A percentile compares a stretch with the other conserved stretches of the same genome.
Evolutionary conservation across 2,329 filamentous ascomycete genomes (phyloP).

Genomic region (Ophiostoma sp.): DNA sequence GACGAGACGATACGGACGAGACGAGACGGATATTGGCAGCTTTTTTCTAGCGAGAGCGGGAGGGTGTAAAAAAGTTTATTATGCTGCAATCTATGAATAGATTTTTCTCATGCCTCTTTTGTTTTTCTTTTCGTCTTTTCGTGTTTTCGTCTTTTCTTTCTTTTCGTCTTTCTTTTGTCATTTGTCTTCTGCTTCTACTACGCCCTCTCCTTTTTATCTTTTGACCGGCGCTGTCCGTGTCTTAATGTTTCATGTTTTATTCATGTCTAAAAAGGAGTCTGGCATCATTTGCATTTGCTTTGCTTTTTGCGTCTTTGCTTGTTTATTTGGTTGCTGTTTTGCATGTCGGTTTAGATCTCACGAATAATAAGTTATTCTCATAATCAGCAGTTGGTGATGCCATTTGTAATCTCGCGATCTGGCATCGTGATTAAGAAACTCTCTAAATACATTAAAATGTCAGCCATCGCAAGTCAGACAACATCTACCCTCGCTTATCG

Average conservation of each 20-base stretch:
- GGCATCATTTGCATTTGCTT: not conserved
- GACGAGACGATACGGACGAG: not conserved
- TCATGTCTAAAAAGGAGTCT: conserved; percentile 3
- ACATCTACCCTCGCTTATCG: not conserved
- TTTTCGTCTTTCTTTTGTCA: conserved; percentile 5
- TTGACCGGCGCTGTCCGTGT: not conserved
- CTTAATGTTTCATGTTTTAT: not conserved
- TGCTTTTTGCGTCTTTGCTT: not conserved
- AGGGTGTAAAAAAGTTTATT: not conserved
- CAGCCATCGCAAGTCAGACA: too few species aligned
- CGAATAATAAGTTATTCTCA: not conserved
- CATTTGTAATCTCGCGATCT: too few species aligned
- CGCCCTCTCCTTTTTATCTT: not conserved
- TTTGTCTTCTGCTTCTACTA: not conserved
- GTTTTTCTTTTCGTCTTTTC: conserved; percentile 12
- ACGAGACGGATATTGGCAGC: not conserved
- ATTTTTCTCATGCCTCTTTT: not conserved
- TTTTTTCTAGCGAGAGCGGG: not conserved
- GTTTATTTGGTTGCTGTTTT: not conserved
- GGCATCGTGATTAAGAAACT: too few species aligned
- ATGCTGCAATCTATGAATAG: too few species aligned
- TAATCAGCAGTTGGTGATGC: not conserved
- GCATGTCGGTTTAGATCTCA: not conserved
- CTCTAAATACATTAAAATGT: too few species aligned
- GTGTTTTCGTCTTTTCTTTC: conserved; percentile 7